Conservation (phyloP, 176 grass and related monocot genomes). For the Rhynchospora breviuscula region DNA sequence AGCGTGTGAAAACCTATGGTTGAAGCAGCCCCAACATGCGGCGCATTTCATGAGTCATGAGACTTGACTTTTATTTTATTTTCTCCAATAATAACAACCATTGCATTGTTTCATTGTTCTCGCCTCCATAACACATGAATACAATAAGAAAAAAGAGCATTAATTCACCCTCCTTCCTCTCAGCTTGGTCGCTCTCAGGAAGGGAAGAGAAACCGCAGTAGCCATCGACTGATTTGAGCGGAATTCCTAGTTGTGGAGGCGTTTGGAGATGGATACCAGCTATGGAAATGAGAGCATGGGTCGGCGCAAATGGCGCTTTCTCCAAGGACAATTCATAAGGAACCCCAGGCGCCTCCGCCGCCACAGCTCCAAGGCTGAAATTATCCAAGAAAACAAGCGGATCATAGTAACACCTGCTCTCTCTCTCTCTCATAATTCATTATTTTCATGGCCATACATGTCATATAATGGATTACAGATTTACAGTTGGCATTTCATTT, state of each 20-base stretch:
- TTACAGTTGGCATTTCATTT: background rate
- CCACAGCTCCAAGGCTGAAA: conserved; percentile 6
- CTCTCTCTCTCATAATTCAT: background rate
- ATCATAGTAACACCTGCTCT: background rate
- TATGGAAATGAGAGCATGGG: conserved; percentile 9
- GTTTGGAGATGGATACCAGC: conserved; percentile 8
- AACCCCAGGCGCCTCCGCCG: conserved; percentile 7
- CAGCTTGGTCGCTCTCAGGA: background rate
- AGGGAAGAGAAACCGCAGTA: background rate
- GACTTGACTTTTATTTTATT: background rate
- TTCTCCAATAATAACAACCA: background rate
- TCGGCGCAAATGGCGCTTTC: background rate
- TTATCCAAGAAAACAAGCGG: background rate
- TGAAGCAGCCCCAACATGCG: background rate
- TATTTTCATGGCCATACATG: background rate
- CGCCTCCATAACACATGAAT: background rate
- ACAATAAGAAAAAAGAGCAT: background rate
- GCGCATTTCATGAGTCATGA: background rate
- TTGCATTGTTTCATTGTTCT: background rate
- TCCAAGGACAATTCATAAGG: conserved; percentile 3
- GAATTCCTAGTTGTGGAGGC: background rate
- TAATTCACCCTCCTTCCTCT: background rate
- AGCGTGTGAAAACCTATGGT: background rate
- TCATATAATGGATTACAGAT: background rate
- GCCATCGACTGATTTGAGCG: background rate